A percentile compares a stretch with the other conserved stretches of the same genome.
Evolutionary conservation across 192 early-diverging fungal species (phyloP).

Genomic region (Coemansia sp.): DNA sequence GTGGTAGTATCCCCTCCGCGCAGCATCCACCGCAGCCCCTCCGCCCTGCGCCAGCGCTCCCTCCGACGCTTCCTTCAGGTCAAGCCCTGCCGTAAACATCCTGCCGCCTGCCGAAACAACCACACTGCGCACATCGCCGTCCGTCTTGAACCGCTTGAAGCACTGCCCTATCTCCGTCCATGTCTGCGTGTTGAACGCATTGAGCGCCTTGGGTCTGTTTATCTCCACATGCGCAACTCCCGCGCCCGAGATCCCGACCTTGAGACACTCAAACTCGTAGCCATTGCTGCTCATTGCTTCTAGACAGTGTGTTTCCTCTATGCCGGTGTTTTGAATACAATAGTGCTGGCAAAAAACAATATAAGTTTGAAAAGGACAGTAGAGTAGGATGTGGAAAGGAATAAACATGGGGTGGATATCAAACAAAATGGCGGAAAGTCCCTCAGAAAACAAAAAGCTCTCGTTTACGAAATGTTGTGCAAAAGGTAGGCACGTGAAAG

Average conservation of each 20-base stretch:
- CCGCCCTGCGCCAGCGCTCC: slow-evolving; percentile 20
- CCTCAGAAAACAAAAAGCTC: not conserved
- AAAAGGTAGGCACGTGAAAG: slow-evolving; percentile 5
- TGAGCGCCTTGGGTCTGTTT: slow-evolving; percentile 80
- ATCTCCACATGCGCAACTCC: slow-evolving; percentile 81
- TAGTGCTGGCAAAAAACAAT: not conserved
- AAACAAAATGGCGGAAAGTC: no score
- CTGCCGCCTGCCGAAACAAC: slow-evolving; percentile 75
- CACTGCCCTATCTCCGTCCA: slow-evolving; percentile 68
- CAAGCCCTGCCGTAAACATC: slow-evolving; percentile 91
- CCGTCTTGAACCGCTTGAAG: slow-evolving; percentile 62
- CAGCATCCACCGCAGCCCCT: slow-evolving; percentile 17
- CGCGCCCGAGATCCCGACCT: slow-evolving; percentile 59
- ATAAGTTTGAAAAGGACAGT: not conserved
- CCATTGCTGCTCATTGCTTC: not conserved
- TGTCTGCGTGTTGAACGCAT: slow-evolving; percentile 73
- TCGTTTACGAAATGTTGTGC: no score
- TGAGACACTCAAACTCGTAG: slow-evolving; percentile 66
- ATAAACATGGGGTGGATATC: not conserved
- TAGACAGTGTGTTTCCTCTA: no score
- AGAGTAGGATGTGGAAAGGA: not conserved
- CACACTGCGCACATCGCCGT: slow-evolving; percentile 72
- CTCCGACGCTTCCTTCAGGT: slow-evolving; percentile 61
- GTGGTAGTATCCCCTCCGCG: slow-evolving; percentile 53
- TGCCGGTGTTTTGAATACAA: not conserved